These are phyloP conservation scores for Vigna reflexopilosa DNA, from an alignment of 306 rosid species.

Conservation along the genomic window DNA sequence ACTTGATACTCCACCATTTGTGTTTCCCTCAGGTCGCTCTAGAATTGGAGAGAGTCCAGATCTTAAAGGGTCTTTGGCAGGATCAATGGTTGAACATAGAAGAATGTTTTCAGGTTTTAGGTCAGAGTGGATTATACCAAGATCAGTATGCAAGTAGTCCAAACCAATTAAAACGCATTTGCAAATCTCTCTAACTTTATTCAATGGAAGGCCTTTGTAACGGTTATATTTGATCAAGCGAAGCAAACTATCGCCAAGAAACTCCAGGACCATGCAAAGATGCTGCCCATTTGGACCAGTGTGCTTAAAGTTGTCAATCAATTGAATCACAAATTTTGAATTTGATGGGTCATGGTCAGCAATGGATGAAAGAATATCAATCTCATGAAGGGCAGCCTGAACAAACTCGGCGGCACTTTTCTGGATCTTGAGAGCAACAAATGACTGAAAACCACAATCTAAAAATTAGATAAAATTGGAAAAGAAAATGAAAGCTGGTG, in stretches of 20 bases:
- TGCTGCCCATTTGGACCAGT: constrained; percentile 97
- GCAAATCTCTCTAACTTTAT: constrained; percentile 88
- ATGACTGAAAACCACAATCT: constrained; percentile 57
- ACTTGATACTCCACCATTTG: constrained; percentile 70
- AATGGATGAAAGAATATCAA: constrained; percentile 75
- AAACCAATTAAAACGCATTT: constrained; percentile 78
- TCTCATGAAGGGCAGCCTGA: constrained; percentile 96
- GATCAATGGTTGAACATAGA: constrained; percentile 78
- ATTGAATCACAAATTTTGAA: constrained; percentile 79
- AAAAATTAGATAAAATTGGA: constrained; percentile 19
- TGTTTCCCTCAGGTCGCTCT: constrained; percentile 82
- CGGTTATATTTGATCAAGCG: constrained; percentile 80
- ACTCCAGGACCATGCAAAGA: constrained; percentile 95
- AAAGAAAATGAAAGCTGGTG: constrained; percentile 3
- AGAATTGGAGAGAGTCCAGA: constrained; percentile 71
- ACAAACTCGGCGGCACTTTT: constrained; percentile 94
- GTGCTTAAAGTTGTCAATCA: constrained; percentile 92
- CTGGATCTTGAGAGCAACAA: constrained; percentile 97
- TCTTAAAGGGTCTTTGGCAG: constrained; percentile 80
- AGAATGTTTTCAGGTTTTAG: constrained; percentile 96
- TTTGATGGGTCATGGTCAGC: constrained; percentile 70
- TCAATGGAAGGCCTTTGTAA: constrained; percentile 75
- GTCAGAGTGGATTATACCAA: constrained; percentile 88
- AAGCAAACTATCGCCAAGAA: constrained; percentile 95
- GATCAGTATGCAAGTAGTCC: constrained; percentile 92